Conservation (phyloP, 2,329 filamentous ascomycete species). For the Calonectria naviculata region DNA sequence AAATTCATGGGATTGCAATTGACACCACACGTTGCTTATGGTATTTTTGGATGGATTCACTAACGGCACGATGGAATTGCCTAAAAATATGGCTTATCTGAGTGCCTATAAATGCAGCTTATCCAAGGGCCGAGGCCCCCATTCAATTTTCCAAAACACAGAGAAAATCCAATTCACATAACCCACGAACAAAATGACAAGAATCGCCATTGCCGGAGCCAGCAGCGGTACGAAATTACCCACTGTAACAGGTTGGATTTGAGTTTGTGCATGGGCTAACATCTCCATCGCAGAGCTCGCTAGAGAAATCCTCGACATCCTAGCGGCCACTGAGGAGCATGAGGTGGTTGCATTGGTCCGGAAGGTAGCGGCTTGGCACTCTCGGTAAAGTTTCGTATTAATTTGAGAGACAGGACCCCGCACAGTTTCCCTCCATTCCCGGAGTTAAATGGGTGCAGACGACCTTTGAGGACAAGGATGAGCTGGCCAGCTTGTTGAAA, state of each 20-base stretch:
- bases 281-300: conserved; percentile 23
- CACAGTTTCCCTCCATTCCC: conserved; percentile 5
- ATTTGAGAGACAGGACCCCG: conserved; percentile 17
- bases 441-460: conserved; percentile 53
- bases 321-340: conserved; percentile 28
- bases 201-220: conserved; percentile 27
- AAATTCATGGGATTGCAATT: neutral
- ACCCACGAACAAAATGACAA: conserved; percentile 23
- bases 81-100: too few species aligned
- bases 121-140: neutral
- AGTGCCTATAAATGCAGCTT: neutral
- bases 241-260: too few species aligned
- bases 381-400: neutral
- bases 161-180: neutral
- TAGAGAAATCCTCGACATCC: conserved; percentile 30
- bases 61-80: neutral
- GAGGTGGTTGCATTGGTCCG: conserved; percentile 25
- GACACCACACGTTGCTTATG: too few species aligned
- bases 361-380: conserved; percentile 7
- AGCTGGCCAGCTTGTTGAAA: conserved; percentile 49
- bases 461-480: conserved; percentile 54
- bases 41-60: too few species aligned
- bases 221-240: conserved; percentile 6
- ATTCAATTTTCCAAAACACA: too few species aligned
- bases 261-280: neutral